A percentile compares a stretch with the other conserved stretches of the same genome.
Evolutionary conservation across 495 filamentous ascomycete species (phyloP).

Genomic region (Podospora pseudocomata): DNA sequence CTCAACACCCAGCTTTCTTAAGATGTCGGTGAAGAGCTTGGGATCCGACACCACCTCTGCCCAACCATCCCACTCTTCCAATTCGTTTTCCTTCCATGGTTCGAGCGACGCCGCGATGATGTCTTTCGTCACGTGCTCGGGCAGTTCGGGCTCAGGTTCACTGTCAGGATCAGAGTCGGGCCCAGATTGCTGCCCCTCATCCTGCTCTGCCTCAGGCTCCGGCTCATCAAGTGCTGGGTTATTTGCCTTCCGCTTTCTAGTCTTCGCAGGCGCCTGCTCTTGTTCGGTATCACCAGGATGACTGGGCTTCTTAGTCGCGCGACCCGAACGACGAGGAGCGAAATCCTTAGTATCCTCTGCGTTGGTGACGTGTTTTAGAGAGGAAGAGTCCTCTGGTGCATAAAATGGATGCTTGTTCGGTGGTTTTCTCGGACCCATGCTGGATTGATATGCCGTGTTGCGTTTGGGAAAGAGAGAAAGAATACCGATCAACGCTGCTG

Average conservation of each 20-base stretch:
- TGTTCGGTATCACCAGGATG: conserved; percentile 6
- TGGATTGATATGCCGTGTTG: not conserved
- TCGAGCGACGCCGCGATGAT: conserved; percentile 37
- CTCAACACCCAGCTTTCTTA: conserved; percentile 70
- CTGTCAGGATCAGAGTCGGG: too few species aligned
- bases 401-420: not conserved
- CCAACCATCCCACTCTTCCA: conserved; percentile 59
- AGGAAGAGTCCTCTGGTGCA: too few species aligned
- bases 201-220: too few species aligned
- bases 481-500: not conserved
- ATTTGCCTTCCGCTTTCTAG: conserved; percentile 39
- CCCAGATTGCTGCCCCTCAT: too few species aligned
- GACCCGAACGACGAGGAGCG: conserved; percentile 33
- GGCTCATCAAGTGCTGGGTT: conserved; percentile 12
- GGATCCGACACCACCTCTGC: conserved; percentile 90
- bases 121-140: conserved; percentile 31
- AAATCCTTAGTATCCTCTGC: not conserved
- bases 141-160: not conserved
- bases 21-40: conserved; percentile 78
- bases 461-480: not conserved
- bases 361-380: not conserved
- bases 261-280: conserved; percentile 26
- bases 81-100: conserved; percentile 42
- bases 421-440: not conserved
- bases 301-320: conserved; percentile 29